Conservation (phyloP, 495 filamentous ascomycete species). For the Penicillium taxi region DNA sequence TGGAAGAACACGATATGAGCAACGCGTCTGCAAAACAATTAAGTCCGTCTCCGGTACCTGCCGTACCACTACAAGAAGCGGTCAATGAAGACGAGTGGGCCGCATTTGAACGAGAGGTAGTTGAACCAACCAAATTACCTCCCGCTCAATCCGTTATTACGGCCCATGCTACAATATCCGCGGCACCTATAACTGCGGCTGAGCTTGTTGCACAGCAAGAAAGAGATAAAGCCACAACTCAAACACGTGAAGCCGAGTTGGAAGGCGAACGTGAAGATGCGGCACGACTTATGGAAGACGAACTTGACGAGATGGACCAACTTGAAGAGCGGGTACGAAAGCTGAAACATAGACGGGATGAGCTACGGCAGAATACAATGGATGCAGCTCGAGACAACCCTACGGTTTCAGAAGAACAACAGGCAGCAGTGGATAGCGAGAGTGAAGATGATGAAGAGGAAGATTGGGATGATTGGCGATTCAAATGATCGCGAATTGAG, state of each 20-base stretch:
- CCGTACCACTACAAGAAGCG: slow-evolving; percentile 8
- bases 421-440: slow-evolving; percentile 15
- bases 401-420: slow-evolving; percentile 15
- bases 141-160: slow-evolving; percentile 27
- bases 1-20: slow-evolving; percentile 12
- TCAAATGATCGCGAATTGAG: slow-evolving; percentile 45
- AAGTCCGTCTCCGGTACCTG: slow-evolving; percentile 11
- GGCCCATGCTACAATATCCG: slow-evolving; percentile 54
- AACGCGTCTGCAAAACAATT: slow-evolving; percentile 6
- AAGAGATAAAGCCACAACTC: slow-evolving; percentile 46
- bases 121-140: slow-evolving; percentile 39
- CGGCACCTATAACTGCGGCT: slow-evolving; percentile 57
- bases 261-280: slow-evolving; percentile 86
- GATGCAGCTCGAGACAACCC: slow-evolving; percentile 29
- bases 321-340: slow-evolving; percentile 71
- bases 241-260: slow-evolving; percentile 49
- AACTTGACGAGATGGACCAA: slow-evolving; percentile 92
- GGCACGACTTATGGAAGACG: slow-evolving; percentile 67
- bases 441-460: slow-evolving; percentile 32
- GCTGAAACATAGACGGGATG: slow-evolving; percentile 64
- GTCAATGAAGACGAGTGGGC: slow-evolving; percentile 85
- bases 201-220: slow-evolving; percentile 61
- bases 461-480: slow-evolving; percentile 63
- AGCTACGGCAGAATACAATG: slow-evolving; percentile 41
- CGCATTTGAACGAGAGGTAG: slow-evolving; percentile 82